Conservation (phyloP, 257 asterid species). For the Euphrasia confusa region DNA sequence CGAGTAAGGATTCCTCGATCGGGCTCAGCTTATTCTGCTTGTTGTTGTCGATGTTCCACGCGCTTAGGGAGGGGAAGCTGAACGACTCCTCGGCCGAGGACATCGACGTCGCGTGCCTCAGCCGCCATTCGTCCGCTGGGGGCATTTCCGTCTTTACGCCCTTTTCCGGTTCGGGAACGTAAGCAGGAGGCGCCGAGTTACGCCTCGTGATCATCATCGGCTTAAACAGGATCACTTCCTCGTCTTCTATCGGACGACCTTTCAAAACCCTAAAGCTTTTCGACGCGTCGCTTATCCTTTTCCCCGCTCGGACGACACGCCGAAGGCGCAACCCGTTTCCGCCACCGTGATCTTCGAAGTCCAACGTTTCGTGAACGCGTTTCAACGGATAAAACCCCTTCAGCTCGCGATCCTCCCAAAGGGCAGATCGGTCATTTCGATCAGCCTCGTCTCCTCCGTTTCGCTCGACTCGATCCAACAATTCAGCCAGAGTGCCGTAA, state of each 20-base stretch:
- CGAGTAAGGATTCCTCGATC: conserved; percentile 54
- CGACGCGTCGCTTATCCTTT: conserved; percentile 29
- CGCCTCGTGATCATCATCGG: conserved; percentile 61
- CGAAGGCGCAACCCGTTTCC: conserved; percentile 32
- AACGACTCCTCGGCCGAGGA: conserved; percentile 47
- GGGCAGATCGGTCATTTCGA: conserved; percentile 38
- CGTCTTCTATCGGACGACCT: conserved; percentile 31
- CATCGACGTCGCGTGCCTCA: conserved; percentile 63
- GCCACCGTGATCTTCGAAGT: conserved; percentile 37
- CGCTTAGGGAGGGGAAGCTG: conserved; percentile 72
- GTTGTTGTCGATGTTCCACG: conserved; percentile 48
- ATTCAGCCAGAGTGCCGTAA: conserved; percentile 44
- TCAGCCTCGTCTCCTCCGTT: conserved; percentile 20
- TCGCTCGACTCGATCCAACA: conserved; percentile 43
- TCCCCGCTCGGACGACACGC: conserved; percentile 51
- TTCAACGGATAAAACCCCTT: conserved; percentile 63
- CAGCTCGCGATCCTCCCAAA: conserved; percentile 92
- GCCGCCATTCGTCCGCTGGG: conserved; percentile 46
- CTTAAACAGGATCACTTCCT: conserved; percentile 86
- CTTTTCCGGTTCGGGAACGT: conserved; percentile 29
- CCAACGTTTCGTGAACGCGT: conserved; percentile 42
- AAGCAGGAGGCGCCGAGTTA: conserved; percentile 75
- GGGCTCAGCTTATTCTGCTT: conserved; percentile 44
- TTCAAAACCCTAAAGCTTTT: conserved; percentile 13
- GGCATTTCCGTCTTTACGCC: conserved; percentile 19